Base-by-base conservation (phyloP, 495 filamentous ascomycete species). In the Beverwykella pulmonaria region DNA sequence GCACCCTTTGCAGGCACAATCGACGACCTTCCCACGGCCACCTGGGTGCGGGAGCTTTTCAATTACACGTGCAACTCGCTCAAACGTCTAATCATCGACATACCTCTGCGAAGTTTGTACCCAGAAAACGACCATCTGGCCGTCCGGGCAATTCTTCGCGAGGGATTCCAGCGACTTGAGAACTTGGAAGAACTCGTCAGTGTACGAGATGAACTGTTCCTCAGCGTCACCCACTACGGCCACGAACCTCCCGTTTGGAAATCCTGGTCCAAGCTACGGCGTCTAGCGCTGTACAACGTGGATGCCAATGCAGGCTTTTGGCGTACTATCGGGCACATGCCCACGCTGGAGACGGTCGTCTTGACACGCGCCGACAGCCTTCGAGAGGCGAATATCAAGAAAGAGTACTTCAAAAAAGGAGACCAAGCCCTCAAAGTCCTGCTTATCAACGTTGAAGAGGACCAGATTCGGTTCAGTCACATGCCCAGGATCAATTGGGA, bases 241-340 rank as follows among this genome's bases (percentile, higher is more conserved):
- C 9, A 27, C 49, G 55, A 60, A 23, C 6, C 52, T 41, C 36
- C 52, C 1, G 53, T 76, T 2, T 80, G 77, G 78, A 53, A 63
- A 25, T 52, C 64, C 2, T 79, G 77, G 76, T 70, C 72, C 7
- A 67, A 69, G 14, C 66, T 80, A 5, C 52, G 50, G 34, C 71
- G 68, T 2, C 72, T 80, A 6, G 76, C 73, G 20, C 52, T 80
- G 26, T 79, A 76, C 66, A 73, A 78, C 23, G 69, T 67, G 9
- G 65, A 71, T 30, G 54, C 75, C 7, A 57, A 70, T 25, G 63
- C 30, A 12, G 63, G 61, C n/a, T 76, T 79, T 59, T 71, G 74
- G 66, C 32, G 39, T 6, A 56, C 59, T 23, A 63, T 80, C 8
- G 70, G 64, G 15, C 53, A 59, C 36, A 64, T 77, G 71, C 53